phyloP scores from a whole-genome alignment of 2,329 filamentous ascomycete genomes.

The Epichloe brachyelytri region DNA sequence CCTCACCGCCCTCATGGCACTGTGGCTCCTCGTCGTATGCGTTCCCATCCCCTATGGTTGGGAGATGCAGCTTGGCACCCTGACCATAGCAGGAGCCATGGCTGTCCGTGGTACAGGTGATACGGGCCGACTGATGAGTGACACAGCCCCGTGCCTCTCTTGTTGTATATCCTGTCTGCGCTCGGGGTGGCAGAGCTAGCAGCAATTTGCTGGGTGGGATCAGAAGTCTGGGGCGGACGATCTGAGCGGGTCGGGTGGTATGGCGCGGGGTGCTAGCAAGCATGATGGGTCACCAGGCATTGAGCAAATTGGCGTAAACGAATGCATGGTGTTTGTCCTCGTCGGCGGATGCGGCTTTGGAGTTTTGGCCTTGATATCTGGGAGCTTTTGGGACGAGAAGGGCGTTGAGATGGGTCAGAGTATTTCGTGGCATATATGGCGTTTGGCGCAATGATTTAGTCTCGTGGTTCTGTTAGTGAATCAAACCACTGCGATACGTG shows the following conservation, averaged over 20 bases:
- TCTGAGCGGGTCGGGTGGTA: slow-evolving; percentile 12
- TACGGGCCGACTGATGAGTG: slow-evolving; percentile 8
- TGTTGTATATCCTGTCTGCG: slow-evolving; percentile 11
- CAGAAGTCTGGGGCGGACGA: slow-evolving; percentile 17
- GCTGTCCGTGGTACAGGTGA: slow-evolving; percentile 19
- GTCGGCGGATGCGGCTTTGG: background rate
- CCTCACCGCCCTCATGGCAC: slow-evolving; percentile 11
- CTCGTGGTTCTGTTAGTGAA: too few species aligned
- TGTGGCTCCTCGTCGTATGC: slow-evolving; percentile 15
- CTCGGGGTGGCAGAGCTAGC: slow-evolving; percentile 20
- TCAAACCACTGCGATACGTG: too few species aligned
- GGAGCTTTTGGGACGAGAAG: too few species aligned
- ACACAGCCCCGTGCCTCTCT: slow-evolving; percentile 9
- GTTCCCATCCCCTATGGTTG: slow-evolving; percentile 12
- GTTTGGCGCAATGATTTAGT: too few species aligned
- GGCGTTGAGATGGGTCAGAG: too few species aligned
- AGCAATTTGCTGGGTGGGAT: slow-evolving; percentile 21
- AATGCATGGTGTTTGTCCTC: background rate
- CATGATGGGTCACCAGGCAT: slow-evolving; percentile 20
- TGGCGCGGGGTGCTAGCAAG: slow-evolving; percentile 16
- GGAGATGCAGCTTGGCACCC: slow-evolving; percentile 15
- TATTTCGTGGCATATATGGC: too few species aligned
- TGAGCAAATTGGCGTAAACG: background rate
- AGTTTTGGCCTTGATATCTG: too few species aligned
- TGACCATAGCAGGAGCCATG: slow-evolving; percentile 17